Base-by-base conservation (phyloP, 768 basidiomycete genomes). In the Mrakia gelida region DNA sequence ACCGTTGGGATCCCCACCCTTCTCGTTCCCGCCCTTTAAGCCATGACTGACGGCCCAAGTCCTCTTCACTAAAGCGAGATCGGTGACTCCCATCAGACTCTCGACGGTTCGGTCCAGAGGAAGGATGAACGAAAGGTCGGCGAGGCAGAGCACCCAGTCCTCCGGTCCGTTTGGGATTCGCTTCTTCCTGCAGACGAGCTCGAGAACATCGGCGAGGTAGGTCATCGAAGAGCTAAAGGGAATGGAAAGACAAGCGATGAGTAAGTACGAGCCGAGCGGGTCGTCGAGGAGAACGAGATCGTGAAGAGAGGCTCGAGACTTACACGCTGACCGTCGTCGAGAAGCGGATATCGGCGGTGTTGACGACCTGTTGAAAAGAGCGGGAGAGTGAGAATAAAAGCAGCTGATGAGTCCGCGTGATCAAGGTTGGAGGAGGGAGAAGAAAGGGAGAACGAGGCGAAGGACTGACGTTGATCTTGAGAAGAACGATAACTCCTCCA, bases 51-150 rank as follows among this genome's bases (percentile, higher is more conserved):
- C 89, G 2, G 96, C 86, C 88, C 91, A 91, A 77, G 88, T 90
- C 81, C 89, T 87, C 84, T 91, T 92, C 75, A 95, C 90, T 18
- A 98, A 87, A 16, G 91, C 88, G 26, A 98, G 87, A 81, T 95
- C 92, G 18, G 89, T 88, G 82, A 92, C 92, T 8, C 94, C 95
- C 83, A 93, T 92, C 82, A 98, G 85, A 85, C 93, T 94, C 52
- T 93, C 94, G n/a, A 98, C 96, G 0, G 97, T 98, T 28, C 95
- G 88, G 84, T 98, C 97, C 41, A 98, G 88, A 38, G 95, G 95
- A 30, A 98, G 88, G 1, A 92, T 93, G 77, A 85, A 80, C 9
- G 82, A 82, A 34, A 84, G 75, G 73, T 85, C 84, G 9, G 83
- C 84, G 13, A 85, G 82, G 70, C 84, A 82, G 2, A 85, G 80